Conservation (phyloP, 768 basidiomycete genomes). For the Suillus clintonianus region DNA sequence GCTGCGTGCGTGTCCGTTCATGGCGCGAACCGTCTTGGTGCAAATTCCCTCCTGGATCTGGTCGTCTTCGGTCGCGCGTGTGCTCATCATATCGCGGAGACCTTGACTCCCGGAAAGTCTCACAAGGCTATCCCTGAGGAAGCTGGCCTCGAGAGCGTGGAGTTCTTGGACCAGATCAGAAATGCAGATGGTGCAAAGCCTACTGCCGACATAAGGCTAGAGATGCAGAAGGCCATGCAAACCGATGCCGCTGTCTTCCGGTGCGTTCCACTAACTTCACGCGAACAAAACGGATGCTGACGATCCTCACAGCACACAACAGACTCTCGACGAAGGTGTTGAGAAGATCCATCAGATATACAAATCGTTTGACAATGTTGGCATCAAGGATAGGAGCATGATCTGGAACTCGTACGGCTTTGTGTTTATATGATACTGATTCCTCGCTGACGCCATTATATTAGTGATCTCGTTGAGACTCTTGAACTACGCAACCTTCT, state of each 20-base stretch:
- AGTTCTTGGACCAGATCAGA: conserved; percentile 87
- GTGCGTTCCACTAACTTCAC: conserved; percentile 33
- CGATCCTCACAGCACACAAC: conserved; percentile 64
- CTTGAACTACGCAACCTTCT: conserved; percentile 95
- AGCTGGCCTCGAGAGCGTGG: conserved; percentile 81
- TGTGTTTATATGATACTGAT: conserved; percentile 2
- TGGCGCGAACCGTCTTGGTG: conserved; percentile 98
- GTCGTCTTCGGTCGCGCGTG: conserved; percentile 99
- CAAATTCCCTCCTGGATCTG: conserved; percentile 97
- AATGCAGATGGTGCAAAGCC: conserved; percentile 79
- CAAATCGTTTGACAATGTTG: conserved; percentile 86
- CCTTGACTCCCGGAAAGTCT: conserved; percentile 82
- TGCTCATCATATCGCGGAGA: conserved; percentile 96
- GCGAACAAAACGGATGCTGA: conserved; percentile 5
- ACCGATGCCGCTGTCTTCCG: conserved; percentile 97
- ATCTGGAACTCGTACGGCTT: conserved; percentile 95
- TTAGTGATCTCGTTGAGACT: conserved; percentile 93
- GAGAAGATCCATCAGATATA: conserved; percentile 83
- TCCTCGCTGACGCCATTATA: conserved; percentile 9
- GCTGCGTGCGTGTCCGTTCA: conserved; percentile 99
- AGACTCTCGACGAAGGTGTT: conserved; percentile 90
- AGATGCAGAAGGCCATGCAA: conserved; percentile 99
- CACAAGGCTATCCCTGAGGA: conserved; percentile 88
- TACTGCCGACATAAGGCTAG: conserved; percentile 87
- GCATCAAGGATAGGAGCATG: conserved; percentile 98